Percentiles rank a stretch among this genome's conserved stretches.
Evolutionary conservation across 1,284 basidiomycete species (phyloP).

Genomic region (Fomitopsis betulina): DNA sequence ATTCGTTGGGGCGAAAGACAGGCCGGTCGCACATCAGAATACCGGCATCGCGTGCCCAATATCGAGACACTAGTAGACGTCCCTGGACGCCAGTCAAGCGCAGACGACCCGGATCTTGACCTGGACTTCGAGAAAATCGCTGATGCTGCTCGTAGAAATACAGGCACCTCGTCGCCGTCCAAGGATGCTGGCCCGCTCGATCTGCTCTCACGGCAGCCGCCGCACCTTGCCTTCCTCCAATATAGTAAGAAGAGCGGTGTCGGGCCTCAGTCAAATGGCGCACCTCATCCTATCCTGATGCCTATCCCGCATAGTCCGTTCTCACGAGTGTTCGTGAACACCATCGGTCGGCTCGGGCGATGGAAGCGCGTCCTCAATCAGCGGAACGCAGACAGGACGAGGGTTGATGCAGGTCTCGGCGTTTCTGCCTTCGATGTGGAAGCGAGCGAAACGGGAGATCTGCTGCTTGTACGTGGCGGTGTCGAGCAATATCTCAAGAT

Average conservation of each 20-base stretch:
- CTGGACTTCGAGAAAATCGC: slow-evolving; percentile 49
- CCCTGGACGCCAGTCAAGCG: background rate
- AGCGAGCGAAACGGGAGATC: slow-evolving; percentile 48
- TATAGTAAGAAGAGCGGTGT: slow-evolving; percentile 36
- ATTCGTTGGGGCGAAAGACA: slow-evolving; percentile 29
- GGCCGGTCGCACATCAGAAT: background rate
- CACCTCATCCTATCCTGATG: slow-evolving; percentile 39
- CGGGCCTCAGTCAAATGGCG: slow-evolving; percentile 21
- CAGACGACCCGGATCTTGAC: slow-evolving; percentile 69
- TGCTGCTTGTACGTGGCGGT: slow-evolving; percentile 55
- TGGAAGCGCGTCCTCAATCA: slow-evolving; percentile 76
- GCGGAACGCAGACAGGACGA: slow-evolving; percentile 34
- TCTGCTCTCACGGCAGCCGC: slow-evolving; percentile 33
- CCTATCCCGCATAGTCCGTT: slow-evolving; percentile 60
- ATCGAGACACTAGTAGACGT: background rate
- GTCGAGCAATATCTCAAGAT: slow-evolving; percentile 65
- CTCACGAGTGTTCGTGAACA: slow-evolving; percentile 75
- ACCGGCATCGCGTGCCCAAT: background rate
- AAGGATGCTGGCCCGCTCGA: slow-evolving; percentile 19
- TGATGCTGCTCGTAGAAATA: background rate
- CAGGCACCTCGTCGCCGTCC: slow-evolving; percentile 13
- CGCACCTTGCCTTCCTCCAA: slow-evolving; percentile 39
- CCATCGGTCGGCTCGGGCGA: slow-evolving; percentile 75
- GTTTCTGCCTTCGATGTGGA: slow-evolving; percentile 70
- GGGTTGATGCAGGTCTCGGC: slow-evolving; percentile 44